Evolutionary conservation across 176 grass and related monocot genomes (phyloP).

Genomic region (Eragrostis curvula): DNA sequence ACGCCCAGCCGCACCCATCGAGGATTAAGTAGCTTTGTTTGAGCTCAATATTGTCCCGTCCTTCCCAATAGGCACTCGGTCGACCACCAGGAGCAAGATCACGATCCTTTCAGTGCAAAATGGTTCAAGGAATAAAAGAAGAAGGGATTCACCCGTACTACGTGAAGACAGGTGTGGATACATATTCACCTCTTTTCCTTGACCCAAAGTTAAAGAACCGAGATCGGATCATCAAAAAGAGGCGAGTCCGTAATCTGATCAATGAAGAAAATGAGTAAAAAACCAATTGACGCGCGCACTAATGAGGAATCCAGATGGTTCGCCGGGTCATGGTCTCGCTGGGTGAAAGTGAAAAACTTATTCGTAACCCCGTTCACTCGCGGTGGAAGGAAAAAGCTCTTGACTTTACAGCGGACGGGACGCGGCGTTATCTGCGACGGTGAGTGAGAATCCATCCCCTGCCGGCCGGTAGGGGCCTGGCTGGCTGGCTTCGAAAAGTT

Average conservation of each 20-base stretch:
- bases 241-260: not conserved
- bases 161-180: not conserved
- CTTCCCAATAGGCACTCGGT: not conserved
- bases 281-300: not conserved
- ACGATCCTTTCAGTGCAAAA: not conserved
- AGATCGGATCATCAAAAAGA: not conserved
- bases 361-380: not conserved
- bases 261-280: not conserved
- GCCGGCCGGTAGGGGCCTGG: too few species aligned
- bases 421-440: too few species aligned
- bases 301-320: not conserved
- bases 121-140: not conserved
- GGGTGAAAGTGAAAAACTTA: not conserved
- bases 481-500: too few species aligned
- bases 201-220: not conserved
- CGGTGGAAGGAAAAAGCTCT: not conserved
- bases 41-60: too few species aligned
- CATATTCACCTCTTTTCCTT: not conserved
- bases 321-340: not conserved
- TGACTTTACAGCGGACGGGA: too few species aligned
- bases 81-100: constrained; percentile 10
- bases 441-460: not conserved
- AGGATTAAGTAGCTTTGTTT: too few species aligned
- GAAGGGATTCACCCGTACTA: not conserved
- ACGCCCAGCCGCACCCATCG: too few species aligned